Evolutionary conservation across 306 rosid genomes (phyloP), one percentile per base, ranked within the genome.

Genomic region (Quercus wislizeni): DNA sequence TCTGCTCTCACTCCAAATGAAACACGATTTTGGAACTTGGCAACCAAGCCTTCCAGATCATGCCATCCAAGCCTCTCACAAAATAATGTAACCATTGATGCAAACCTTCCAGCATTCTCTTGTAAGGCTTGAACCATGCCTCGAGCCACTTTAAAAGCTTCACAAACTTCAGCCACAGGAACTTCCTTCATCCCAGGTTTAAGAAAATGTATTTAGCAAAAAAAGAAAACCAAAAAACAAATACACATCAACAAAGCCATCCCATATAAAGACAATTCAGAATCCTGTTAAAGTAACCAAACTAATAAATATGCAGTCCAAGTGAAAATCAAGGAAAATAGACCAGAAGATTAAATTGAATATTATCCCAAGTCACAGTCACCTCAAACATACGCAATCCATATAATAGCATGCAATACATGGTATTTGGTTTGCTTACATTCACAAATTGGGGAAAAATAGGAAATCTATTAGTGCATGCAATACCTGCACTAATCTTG

Each of bases 31-130:
- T 95, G 98, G 83, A 95, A 95, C 91, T 89, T 95, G 78, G 92
- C 82, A 69, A 95, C 97, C 83, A 95, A 74, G 80, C 98, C 96
- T 87, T 93, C 96, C 57, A 95, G 86, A 87, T 93, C 99, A 64
- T 90, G 88, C 99, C 99, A 95, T 35, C 97, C 98, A 82, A 93
- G 96, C 89, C 99, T 91, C 83, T 93, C 99, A 81, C 98, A 95
- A 74, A 95, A 95, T 79, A 89, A 90, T 71, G 98, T 78, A 76
- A 95, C 97, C 99, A 93, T 95, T 25, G 98, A 91, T 73, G 99
- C 99, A 88, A 95, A 93, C 89, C 98, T 93, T 80, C 99, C 99
- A 55, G 97, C 97, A 86, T 88, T 95, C 87, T 95, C 99, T 88
- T 93, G 98, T 84, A 95, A 88, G 74, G 93, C 91, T 88, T 95